Evolutionary conservation across 1,139 yeast genomes (phyloP), one percentile per base, ranked within the genome.

Genomic region (Pichia sp.): DNA sequence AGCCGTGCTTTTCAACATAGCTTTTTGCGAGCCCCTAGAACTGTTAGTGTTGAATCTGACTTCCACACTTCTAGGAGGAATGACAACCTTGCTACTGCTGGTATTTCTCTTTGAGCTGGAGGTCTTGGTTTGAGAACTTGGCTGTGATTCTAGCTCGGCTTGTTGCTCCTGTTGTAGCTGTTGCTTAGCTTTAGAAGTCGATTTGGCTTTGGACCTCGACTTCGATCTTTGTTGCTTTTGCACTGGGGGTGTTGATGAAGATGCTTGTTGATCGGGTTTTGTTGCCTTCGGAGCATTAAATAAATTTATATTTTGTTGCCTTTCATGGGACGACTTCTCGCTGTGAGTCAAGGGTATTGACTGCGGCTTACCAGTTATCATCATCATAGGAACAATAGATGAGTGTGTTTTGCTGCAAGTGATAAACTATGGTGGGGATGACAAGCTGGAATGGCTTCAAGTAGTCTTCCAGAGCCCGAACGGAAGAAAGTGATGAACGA

Each of bases 41-140:
- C 16, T 43, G 31, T 7, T 30, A 11, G 16, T 31, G 45, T 49
- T 49, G 34, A 59, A 59, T 34, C 53, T 55, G 15, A 59, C 61
- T 2, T 56, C 53, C 5, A 57, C 58, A n/a, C 48, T 54, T 47
- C 61, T 53, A 53, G 66, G 69, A 38, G 64, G 63, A 44, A 61
- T 64, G 34, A 57, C 61, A 38, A 62, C 57, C 26, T 32, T 56
- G 11, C 41, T 6, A 1, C 8, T 19, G 42, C 29, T 8, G 7
- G 31, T 23, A n/a, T 50, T 53, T 8, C 32, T 49, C 13, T 29
- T 45, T 16, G 48, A 29, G 8, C 31, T 16, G 15, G 48, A 46
- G 36, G 31, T 16, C 29, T 6, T 42, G 26, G 7, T 42, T 16
- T 19, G 45, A 42, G 26, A 8, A 5, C 4, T 19, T 5, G 30